A percentile compares a stretch with the other conserved stretches of the same genome.
phyloP scores from a whole-genome alignment of 2,329 filamentous ascomycete species.

The Exophiala calicioides region DNA sequence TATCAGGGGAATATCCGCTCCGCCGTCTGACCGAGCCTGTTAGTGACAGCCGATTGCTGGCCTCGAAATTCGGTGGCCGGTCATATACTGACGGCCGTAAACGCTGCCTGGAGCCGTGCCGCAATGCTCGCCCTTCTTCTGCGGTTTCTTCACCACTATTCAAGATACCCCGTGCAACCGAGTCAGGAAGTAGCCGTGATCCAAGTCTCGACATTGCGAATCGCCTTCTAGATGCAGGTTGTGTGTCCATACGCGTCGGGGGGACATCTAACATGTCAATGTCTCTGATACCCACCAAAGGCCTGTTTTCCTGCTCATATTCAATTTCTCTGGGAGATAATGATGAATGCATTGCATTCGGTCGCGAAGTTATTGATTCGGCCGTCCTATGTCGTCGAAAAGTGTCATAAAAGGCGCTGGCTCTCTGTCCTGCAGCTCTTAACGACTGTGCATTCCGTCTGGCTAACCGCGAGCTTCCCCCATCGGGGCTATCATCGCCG shows the following conservation, averaged over 20 bases:
- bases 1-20: slow-evolving; percentile 15
- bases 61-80: slow-evolving; percentile 13
- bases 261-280: slow-evolving; percentile 33
- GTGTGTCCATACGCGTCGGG: slow-evolving; percentile 24
- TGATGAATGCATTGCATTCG: slow-evolving; percentile 14
- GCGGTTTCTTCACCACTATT: slow-evolving; percentile 49
- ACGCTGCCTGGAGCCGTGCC: slow-evolving; percentile 45
- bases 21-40: slow-evolving; percentile 24
- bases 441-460: slow-evolving; percentile 21
- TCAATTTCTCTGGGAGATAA: slow-evolving; percentile 34
- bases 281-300: slow-evolving; percentile 37
- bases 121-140: slow-evolving; percentile 47
- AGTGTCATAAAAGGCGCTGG: slow-evolving; percentile 29
- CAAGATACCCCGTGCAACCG: slow-evolving; percentile 45
- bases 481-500: slow-evolving; percentile 5
- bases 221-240: slow-evolving; percentile 41
- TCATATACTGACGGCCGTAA: slow-evolving; percentile 24
- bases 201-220: slow-evolving; percentile 52
- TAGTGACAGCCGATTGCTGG: slow-evolving; percentile 22
- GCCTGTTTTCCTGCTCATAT: slow-evolving; percentile 41
- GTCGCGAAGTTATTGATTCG: slow-evolving; percentile 16
- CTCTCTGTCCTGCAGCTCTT: slow-evolving; percentile 21
- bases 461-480: slow-evolving; percentile 15
- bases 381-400: slow-evolving; percentile 32
- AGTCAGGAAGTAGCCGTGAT: slow-evolving; percentile 50